Conservation (phyloP, 768 basidiomycete genomes). For the Boletus tomentosulus region DNA sequence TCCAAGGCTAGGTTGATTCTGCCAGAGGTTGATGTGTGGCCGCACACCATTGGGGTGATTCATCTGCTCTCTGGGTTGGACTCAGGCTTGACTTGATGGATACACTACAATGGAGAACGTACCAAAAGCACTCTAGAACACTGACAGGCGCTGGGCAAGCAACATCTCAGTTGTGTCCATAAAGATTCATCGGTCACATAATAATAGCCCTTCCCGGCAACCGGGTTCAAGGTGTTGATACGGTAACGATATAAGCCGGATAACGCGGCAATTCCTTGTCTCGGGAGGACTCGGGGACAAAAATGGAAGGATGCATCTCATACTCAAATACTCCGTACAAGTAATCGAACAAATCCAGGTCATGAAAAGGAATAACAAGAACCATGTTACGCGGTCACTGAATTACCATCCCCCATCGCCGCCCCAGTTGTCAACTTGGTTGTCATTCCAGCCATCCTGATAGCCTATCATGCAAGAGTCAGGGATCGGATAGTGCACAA, state of each 20-base stretch:
- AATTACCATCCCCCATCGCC: slow-evolving; percentile 10
- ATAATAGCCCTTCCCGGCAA: neutral
- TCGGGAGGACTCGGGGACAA: neutral
- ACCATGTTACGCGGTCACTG: neutral
- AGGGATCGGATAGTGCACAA: slow-evolving; percentile 2
- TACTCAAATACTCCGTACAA: slow-evolving; percentile 1
- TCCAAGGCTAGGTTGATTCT: neutral
- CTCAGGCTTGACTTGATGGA: neutral
- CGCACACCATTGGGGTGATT: neutral
- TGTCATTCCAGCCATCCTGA: slow-evolving; percentile 20
- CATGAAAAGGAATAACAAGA: neutral
- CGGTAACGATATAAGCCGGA: too few relatives aligned
- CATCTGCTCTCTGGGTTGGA: neutral
- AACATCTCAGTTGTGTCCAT: neutral
- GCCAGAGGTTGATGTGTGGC: neutral
- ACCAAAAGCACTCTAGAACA: neutral
- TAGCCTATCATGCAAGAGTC: slow-evolving; percentile 27
- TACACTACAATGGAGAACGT: neutral
- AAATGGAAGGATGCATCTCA: neutral
- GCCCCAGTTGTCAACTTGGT: neutral
- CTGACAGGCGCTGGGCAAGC: neutral
- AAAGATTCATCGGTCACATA: neutral
- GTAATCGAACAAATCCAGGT: slow-evolving; percentile 16
- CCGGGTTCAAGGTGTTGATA: neutral
- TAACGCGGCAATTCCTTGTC: too few relatives aligned